Evolutionary conservation across 2,329 filamentous ascomycete genomes (phyloP).

Genomic region (Myriosclerotinia duriaeana): DNA sequence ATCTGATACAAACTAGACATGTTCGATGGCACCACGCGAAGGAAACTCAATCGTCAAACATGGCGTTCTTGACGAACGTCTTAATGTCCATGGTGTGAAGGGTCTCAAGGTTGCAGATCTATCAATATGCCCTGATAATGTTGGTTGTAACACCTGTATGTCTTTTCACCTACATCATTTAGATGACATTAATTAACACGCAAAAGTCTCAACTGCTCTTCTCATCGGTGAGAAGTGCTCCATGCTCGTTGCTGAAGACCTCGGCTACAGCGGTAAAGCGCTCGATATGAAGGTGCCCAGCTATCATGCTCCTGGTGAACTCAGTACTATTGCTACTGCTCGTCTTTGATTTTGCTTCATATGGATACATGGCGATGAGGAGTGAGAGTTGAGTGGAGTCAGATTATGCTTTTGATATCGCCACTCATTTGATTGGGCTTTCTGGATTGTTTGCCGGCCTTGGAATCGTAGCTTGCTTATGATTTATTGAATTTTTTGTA

Average conservation of each 20-base stretch:
- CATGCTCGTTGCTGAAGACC: conserved; percentile 44
- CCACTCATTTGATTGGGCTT: background rate
- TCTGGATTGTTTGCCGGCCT: too few species aligned
- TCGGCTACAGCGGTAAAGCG: conserved; percentile 54
- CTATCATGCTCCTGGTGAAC: conserved; percentile 58
- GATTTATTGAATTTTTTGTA: background rate
- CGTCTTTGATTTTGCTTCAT: conserved; percentile 11
- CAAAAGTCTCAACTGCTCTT: conserved; percentile 56
- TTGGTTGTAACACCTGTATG: conserved; percentile 47
- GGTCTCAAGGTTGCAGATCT: conserved; percentile 48
- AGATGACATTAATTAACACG: conserved; percentile 37
- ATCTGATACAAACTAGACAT: conserved; percentile 44
- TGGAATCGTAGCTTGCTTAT: background rate
- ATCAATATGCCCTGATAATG: conserved; percentile 40
- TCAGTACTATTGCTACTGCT: conserved; percentile 17
- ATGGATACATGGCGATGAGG: background rate
- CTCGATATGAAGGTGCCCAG: conserved; percentile 73
- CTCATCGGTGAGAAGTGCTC: conserved; percentile 46
- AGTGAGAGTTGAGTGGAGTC: background rate
- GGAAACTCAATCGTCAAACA: conserved; percentile 71
- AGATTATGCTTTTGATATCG: too few species aligned
- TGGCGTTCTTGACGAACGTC: conserved; percentile 44
- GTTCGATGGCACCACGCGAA: conserved; percentile 44
- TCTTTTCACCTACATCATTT: conserved; percentile 25
- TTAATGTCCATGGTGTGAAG: conserved; percentile 45